These are phyloP conservation scores for Coniochaeta sp. DNA, from an alignment of 2,329 filamentous ascomycete species.

Conservation along the genomic window DNA sequence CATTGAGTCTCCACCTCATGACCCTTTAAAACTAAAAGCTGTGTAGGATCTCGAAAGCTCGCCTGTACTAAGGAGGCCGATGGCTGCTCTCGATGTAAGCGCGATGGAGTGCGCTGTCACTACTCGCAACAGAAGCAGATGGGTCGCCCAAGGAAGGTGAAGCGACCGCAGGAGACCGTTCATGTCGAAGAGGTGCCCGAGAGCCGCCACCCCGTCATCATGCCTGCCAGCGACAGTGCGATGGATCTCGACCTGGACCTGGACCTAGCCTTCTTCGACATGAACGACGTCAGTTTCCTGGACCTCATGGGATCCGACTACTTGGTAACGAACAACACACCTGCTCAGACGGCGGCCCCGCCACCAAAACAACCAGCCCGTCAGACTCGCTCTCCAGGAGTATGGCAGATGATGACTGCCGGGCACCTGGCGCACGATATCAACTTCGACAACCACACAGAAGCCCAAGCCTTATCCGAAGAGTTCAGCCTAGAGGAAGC, in stretches of 20 bases:
- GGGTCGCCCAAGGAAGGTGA: slow-evolving; percentile 52
- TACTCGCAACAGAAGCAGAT: slow-evolving; percentile 61
- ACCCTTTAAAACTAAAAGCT: not conserved
- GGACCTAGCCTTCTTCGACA: slow-evolving; percentile 26
- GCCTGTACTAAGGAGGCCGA: slow-evolving; percentile 56
- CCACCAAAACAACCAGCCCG: slow-evolving; percentile 4
- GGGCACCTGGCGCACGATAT: slow-evolving; percentile 7
- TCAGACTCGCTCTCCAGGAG: slow-evolving; percentile 1
- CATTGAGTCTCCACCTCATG: slow-evolving; percentile 6
- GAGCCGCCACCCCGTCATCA: slow-evolving; percentile 5
- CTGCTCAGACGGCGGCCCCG: slow-evolving; percentile 1
- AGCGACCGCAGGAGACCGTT: not conserved
- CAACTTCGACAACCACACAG: slow-evolving; percentile 9
- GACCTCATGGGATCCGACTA: slow-evolving; percentile 25
- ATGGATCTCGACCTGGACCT: slow-evolving; percentile 22
- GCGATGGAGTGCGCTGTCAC: slow-evolving; percentile 48
- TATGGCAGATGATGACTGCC: slow-evolving; percentile 8
- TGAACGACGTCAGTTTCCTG: slow-evolving; percentile 24
- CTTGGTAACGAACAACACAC: slow-evolving; percentile 2
- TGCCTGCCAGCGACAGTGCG: slow-evolving; percentile 11
- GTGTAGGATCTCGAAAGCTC: slow-evolving; percentile 51
- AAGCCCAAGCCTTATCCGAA: not conserved
- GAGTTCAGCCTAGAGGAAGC: slow-evolving; percentile 1
- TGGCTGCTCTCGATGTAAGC: slow-evolving; percentile 51
- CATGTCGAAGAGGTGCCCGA: not conserved